phyloP scores from a whole-genome alignment of 1,139 yeast species.

The Geotrichum fermentans region DNA sequence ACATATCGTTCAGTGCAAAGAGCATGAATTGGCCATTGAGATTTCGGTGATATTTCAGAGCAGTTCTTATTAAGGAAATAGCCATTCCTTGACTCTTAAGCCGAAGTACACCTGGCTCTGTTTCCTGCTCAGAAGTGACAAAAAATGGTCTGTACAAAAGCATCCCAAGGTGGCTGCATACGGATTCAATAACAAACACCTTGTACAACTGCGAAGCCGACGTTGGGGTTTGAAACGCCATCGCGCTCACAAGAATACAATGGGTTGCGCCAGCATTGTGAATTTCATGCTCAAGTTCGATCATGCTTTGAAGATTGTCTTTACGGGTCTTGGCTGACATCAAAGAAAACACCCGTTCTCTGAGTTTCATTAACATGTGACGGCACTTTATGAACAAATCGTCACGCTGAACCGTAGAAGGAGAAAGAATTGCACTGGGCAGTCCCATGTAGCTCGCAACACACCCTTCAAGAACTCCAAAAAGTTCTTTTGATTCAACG shows the following conservation, averaged over 20 bases:
- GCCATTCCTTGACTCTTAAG: slow-evolving; percentile 4
- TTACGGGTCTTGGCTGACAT: background rate
- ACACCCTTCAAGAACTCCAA: slow-evolving; percentile 7
- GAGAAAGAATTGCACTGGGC: background rate
- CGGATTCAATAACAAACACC: slow-evolving; percentile 1
- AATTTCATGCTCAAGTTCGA: slow-evolving; percentile 6
- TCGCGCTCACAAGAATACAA: background rate
- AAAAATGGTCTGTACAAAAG: slow-evolving; percentile 8
- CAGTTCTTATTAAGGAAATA: slow-evolving; percentile 5
- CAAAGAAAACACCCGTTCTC: slow-evolving; percentile 1
- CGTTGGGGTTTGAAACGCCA: background rate
- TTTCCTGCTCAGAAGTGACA: background rate
- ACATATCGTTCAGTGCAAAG: slow-evolving; percentile 7
- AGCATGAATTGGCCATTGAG: background rate
- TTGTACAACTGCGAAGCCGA: background rate
- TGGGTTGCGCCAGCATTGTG: background rate
- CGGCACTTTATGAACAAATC: slow-evolving; percentile 13
- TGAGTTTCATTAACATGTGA: slow-evolving; percentile 4
- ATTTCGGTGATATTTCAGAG: background rate
- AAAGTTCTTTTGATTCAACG: background rate
- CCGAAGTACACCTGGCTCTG: background rate
- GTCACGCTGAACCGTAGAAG: background rate
- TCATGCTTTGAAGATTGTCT: background rate
- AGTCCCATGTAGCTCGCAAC: slow-evolving; percentile 4
- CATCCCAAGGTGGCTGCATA: slow-evolving; percentile 7